Percentiles rank a stretch among this genome's conserved stretches.
phyloP scores from a whole-genome alignment of 2,329 filamentous ascomycete genomes.

The Alternaria hordeiaustralica region DNA sequence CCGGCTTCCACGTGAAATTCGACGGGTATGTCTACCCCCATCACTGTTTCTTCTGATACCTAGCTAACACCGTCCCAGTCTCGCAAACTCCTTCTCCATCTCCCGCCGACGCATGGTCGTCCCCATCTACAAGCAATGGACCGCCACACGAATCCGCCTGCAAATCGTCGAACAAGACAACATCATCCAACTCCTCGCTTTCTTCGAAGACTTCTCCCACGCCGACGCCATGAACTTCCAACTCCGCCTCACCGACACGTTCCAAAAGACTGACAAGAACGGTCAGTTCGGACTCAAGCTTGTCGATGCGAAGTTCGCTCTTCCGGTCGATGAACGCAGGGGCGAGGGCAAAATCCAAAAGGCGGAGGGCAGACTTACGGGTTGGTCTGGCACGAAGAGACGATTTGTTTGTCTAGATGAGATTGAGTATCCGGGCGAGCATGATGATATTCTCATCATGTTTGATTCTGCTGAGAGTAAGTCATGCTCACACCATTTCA shows the following conservation, averaged over 20 bases:
- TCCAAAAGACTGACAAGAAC: constrained; percentile 65
- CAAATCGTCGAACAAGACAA: constrained; percentile 81
- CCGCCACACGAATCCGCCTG: constrained; percentile 78
- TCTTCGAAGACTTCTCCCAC: constrained; percentile 87
- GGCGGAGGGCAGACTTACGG: constrained; percentile 56
- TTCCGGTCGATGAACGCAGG: constrained; percentile 66
- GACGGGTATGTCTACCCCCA: constrained; percentile 33
- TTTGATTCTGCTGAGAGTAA: constrained; percentile 82
- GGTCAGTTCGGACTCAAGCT: constrained; percentile 75
- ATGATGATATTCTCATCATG: constrained; percentile 85
- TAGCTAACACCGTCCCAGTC: constrained; percentile 33
- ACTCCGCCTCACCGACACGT: constrained; percentile 82
- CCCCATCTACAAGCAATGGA: constrained; percentile 93
- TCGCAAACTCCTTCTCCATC: constrained; percentile 79
- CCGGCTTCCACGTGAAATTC: constrained; percentile 72
- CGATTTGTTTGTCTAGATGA: constrained; percentile 85
- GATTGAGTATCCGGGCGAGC: constrained; percentile 87
- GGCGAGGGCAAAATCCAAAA: constrained; percentile 58
- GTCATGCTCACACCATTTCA: constrained; percentile 40
- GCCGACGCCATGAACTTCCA: constrained; percentile 89
- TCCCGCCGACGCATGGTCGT: constrained; percentile 87
- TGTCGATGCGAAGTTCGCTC: constrained; percentile 87
- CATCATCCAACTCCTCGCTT: constrained; percentile 78
- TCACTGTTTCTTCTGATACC: not conserved
- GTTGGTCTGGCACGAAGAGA: constrained; percentile 63